Evolutionary conservation across 192 early-diverging fungal genomes (phyloP).

Genomic region (Coemansia sp.): DNA sequence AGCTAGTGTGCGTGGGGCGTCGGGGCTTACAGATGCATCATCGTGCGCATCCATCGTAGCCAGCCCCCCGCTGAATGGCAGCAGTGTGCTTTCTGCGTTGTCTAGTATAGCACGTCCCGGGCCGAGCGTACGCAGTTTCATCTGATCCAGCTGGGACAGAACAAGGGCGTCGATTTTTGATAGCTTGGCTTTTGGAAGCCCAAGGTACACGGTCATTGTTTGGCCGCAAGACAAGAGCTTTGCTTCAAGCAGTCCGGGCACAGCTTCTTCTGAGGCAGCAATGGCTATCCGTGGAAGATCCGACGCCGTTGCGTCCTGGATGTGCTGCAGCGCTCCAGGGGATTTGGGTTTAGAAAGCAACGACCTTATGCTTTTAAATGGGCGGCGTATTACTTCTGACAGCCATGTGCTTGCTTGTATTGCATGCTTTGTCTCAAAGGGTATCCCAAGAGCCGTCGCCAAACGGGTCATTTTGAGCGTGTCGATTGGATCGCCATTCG

Average conservation of each 20-base stretch:
- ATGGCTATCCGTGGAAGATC: constrained; percentile 37
- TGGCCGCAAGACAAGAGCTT: constrained; percentile 14
- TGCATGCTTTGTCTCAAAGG: constrained; percentile 18
- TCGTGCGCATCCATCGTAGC: background rate
- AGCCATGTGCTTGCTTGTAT: background rate
- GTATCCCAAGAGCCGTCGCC: constrained; percentile 26
- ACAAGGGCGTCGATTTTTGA: constrained; percentile 36
- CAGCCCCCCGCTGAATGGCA: constrained; percentile 38
- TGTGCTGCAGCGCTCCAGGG: constrained; percentile 3
- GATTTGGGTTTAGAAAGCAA: background rate
- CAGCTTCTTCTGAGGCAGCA: constrained; percentile 22
- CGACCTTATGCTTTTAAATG: constrained; percentile 7
- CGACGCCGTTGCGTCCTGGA: constrained; percentile 5
- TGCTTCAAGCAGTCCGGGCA: constrained; percentile 39
- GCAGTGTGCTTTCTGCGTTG: constrained; percentile 33
- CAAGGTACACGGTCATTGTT: constrained; percentile 27
- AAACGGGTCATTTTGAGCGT: constrained; percentile 18
- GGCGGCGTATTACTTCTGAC: background rate
- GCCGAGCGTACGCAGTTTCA: constrained; percentile 35
- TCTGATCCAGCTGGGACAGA: constrained; percentile 42
- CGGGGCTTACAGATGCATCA: background rate
- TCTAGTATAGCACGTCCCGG: constrained; percentile 48
- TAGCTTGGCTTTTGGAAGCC: constrained; percentile 29
- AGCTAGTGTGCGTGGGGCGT: constrained; percentile 10
- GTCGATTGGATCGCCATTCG: constrained; percentile 14